Percentiles rank a stretch among this genome's conserved stretches.
Evolutionary conservation across 805 yeast genomes (phyloP).

Genomic region (Wickerhamiella brachini): DNA sequence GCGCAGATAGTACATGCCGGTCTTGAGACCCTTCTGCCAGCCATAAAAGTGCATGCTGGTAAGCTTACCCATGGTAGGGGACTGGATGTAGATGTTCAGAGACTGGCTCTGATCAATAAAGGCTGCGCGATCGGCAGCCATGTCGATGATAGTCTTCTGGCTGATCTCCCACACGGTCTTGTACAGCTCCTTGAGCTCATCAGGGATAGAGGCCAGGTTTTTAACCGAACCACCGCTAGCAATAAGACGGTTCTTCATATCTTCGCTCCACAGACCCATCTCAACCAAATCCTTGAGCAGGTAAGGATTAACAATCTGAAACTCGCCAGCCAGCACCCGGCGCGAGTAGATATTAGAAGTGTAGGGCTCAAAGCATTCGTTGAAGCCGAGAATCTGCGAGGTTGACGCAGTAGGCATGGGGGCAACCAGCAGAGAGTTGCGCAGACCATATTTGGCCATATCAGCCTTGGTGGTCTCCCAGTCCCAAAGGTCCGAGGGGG

Average conservation of each 20-base stretch:
- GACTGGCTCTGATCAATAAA: conserved; percentile 83
- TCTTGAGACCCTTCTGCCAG: conserved; percentile 96
- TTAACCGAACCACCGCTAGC: conserved; percentile 78
- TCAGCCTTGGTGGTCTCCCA: conserved; percentile 62
- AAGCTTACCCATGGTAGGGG: conserved; percentile 91
- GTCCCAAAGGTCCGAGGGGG: conserved; percentile 74
- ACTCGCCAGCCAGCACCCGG: conserved; percentile 86
- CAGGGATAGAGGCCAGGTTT: conserved; percentile 57
- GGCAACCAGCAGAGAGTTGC: conserved; percentile 65
- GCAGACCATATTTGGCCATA: conserved; percentile 50
- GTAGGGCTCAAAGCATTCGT: conserved; percentile 91
- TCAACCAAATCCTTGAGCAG: conserved; percentile 69
- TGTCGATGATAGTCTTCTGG: conserved; percentile 69
- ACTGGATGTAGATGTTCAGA: conserved; percentile 72
- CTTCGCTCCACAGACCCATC: conserved; percentile 69
- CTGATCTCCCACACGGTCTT: conserved; percentile 95
- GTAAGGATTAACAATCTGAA: conserved; percentile 82
- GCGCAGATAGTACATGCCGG: conserved; percentile 96
- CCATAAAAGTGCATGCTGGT: conserved; percentile 98
- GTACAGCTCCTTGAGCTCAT: conserved; percentile 60
- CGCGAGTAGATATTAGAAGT: conserved; percentile 87
- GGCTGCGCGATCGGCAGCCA: conserved; percentile 70
- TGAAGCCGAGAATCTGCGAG: conserved; percentile 85
- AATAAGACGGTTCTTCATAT: conserved; percentile 65
- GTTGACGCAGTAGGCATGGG: conserved; percentile 99